phyloP scores from a whole-genome alignment of 1,284 basidiomycete genomes.

The Takashimella koratensis region DNA sequence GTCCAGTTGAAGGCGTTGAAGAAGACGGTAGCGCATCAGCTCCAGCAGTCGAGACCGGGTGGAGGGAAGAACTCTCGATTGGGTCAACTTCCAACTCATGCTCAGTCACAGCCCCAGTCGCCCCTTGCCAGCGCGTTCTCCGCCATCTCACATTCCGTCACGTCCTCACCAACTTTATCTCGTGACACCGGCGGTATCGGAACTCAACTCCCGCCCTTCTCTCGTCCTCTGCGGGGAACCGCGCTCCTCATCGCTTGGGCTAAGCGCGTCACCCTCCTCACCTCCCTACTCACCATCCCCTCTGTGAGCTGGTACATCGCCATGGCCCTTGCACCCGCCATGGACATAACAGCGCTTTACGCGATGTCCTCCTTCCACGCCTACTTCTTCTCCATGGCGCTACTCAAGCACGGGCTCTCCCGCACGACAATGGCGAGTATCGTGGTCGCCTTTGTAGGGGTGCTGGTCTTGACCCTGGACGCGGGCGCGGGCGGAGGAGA shows the following conservation, averaged over 20 bases:
- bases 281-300: constrained; percentile 34
- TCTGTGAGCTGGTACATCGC: constrained; percentile 42
- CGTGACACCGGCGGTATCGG: background rate
- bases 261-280: constrained; percentile 29
- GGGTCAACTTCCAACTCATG: background rate
- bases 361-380: constrained; percentile 39
- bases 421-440: constrained; percentile 39
- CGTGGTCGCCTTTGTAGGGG: constrained; percentile 43
- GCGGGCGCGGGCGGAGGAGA: constrained; percentile 21
- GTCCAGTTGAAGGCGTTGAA: constrained; percentile 13
- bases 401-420: constrained; percentile 39
- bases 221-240: background rate
- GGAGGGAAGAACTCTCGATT: background rate
- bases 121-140: background rate
- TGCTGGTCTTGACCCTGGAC: constrained; percentile 38
- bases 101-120: background rate
- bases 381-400: constrained; percentile 43
- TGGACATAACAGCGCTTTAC: constrained; percentile 45
- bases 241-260: constrained; percentile 21
- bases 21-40: constrained; percentile 16
- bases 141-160: background rate
- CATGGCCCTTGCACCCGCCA: constrained; percentile 34
- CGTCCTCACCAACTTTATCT: background rate
- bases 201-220: too few species aligned
- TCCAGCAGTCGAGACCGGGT: background rate